Base-by-base conservation (phyloP, 257 asterid genomes). In the Lantana camara region DNA sequence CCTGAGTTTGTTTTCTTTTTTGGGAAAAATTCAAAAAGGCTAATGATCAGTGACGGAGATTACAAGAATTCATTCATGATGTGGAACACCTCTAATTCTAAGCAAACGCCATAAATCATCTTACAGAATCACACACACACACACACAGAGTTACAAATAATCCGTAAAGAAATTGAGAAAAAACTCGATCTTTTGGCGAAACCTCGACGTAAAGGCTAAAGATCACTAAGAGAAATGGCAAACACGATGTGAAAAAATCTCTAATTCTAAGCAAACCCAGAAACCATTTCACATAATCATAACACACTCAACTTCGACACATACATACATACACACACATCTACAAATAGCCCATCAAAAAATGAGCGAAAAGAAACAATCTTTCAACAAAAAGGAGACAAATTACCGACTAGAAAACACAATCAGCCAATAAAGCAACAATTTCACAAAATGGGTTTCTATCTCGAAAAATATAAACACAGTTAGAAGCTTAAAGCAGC, bases 11-110 rank as follows among this genome's bases (percentile, higher is more conserved):
- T 35, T 35, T 3, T 35, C 1, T 35, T 35, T 35, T 35, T 35
- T 2, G 9, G 40, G 24, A 11, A 27, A 30, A 24, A n/a, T 37
- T 46, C 20, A 35, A 14, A n/a, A 57, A 34, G 12, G 20, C 54
- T 9, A 40, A 63, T 34, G 61, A 56, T 48, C 75, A 63, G 41
- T 35, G 23, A 46, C 14, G 56, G 23, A 16, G 49, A 49, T 21
- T 24, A 4, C 13, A 35, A 45, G 1, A 55, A 30, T 4, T 30
- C 62, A 8, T 3, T 5, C 41, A 21, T 32, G 49, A 16, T 12
- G n/a, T 8, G 40, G 7, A 14, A 59, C 17, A 63, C 12, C 44
- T 32, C 22, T 16, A 32, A 47, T 14, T 19, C 34, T 20, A 63
- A 19, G 46, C 38, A 48, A 51, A 70, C 14, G 55, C 70, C 61